Evolutionary conservation across 2,329 filamentous ascomycete species (phyloP).

Genomic region (Teratosphaeria epicoccoides): DNA sequence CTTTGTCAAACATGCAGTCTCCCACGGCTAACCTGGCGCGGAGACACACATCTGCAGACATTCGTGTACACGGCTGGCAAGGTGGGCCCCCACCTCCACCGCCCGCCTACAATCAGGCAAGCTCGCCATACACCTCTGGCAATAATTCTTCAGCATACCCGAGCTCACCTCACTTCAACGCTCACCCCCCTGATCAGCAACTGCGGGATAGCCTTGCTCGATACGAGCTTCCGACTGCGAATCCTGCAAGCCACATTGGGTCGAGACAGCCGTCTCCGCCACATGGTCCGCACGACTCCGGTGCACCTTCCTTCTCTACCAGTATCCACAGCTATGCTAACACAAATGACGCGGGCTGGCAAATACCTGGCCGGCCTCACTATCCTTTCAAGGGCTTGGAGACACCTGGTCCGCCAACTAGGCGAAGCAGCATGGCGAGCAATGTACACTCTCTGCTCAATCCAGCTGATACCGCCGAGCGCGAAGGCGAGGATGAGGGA

Average conservation of each 20-base stretch:
- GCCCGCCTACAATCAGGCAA: constrained; percentile 35
- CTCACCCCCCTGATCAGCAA: constrained; percentile 41
- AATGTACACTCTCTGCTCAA: constrained; percentile 58
- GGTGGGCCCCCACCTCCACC: constrained; percentile 55
- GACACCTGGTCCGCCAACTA: constrained; percentile 50
- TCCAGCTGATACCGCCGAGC: constrained; percentile 56
- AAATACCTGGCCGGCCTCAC: constrained; percentile 37
- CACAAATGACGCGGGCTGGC: constrained; percentile 38
- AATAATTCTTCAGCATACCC: constrained; percentile 55
- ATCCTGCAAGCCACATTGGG: constrained; percentile 22
- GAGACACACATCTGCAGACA: constrained; percentile 90
- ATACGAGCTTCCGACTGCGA: constrained; percentile 49
- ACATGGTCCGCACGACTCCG: constrained; percentile 12
- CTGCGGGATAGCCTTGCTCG: constrained; percentile 52
- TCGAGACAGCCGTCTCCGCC: constrained; percentile 44
- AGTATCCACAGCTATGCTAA: constrained; percentile 33
- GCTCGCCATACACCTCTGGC: constrained; percentile 56
- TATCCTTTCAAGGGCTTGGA: constrained; percentile 40
- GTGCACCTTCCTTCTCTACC: constrained; percentile 32
- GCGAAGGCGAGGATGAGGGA: constrained; percentile 51
- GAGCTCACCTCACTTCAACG: constrained; percentile 47
- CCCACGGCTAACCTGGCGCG: constrained; percentile 60
- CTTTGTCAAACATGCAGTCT: constrained; percentile 45
- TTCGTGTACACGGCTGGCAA: constrained; percentile 60
- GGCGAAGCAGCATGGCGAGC: constrained; percentile 60